phyloP scores from a whole-genome alignment of 2,329 filamentous ascomycete genomes.

The Colletotrichum echinochloae region DNA sequence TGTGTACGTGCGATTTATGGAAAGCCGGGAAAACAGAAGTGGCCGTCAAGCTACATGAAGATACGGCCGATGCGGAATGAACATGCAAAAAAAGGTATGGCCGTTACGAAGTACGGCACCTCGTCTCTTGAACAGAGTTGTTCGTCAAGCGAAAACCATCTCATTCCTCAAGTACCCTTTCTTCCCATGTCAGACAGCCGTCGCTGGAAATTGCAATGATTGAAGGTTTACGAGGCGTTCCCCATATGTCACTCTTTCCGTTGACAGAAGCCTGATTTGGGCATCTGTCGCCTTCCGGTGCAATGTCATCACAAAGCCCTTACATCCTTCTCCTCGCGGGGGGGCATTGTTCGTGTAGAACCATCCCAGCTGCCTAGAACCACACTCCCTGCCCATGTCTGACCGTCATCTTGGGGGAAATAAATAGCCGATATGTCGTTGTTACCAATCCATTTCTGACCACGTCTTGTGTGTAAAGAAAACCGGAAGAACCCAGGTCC shows the following conservation, averaged over 20 bases:
- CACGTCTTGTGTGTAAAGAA: constrained; percentile 55
- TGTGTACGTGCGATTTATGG: constrained; percentile 57
- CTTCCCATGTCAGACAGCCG: constrained; percentile 52
- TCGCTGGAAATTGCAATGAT: constrained; percentile 52
- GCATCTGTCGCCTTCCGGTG: constrained; percentile 53
- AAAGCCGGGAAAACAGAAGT: constrained; percentile 52
- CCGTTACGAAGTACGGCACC: constrained; percentile 60
- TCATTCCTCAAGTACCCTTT: constrained; percentile 55
- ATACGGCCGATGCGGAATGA: constrained; percentile 61
- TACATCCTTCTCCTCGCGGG: constrained; percentile 48
- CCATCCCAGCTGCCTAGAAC: constrained; percentile 52
- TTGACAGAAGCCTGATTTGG: constrained; percentile 52
- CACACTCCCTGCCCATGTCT: constrained; percentile 54
- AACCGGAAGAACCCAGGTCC: constrained; percentile 56
- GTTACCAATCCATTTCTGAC: constrained; percentile 57
- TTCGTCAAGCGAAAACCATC: constrained; percentile 61
- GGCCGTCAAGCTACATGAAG: constrained; percentile 54
- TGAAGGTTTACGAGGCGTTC: constrained; percentile 52
- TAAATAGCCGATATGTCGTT: constrained; percentile 57
- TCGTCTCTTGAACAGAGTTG: constrained; percentile 55
- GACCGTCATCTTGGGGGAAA: constrained; percentile 52
- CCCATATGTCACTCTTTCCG: constrained; percentile 57
- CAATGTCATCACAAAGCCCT: constrained; percentile 59
- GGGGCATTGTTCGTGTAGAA: constrained; percentile 59
- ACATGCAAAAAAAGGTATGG: constrained; percentile 62